Evolutionary conservation across 164 flowering plant genomes (phyloP).

Genomic region (Kalanchoe fedtschenkoi): DNA sequence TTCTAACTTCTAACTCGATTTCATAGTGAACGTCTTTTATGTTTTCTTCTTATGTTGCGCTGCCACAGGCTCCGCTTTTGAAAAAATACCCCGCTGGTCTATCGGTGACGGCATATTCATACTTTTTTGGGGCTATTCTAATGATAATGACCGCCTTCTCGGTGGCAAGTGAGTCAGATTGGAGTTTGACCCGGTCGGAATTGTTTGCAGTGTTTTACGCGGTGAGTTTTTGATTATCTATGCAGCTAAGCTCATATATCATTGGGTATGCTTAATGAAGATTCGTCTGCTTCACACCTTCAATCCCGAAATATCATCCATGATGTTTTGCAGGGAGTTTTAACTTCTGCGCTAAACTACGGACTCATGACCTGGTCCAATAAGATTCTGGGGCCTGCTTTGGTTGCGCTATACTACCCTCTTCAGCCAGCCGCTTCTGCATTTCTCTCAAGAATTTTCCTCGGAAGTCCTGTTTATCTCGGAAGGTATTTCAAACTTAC

Average conservation of each 20-base stretch:
- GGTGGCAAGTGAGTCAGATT: constrained; percentile 46
- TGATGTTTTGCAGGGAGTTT: constrained; percentile 49
- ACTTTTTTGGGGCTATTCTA: constrained; percentile 68
- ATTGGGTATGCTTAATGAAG: too few relatives aligned
- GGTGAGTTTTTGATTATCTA: constrained; percentile 60
- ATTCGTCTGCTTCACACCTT: too few relatives aligned
- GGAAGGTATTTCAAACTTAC: constrained; percentile 95
- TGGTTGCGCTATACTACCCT: constrained; percentile 89
- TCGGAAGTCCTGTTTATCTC: constrained; percentile 82
- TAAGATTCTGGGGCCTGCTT: constrained; percentile 80
- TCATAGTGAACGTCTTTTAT: neutral
- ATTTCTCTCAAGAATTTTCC: constrained; percentile 72
- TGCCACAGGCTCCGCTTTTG: constrained; percentile 71
- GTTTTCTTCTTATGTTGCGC: neutral
- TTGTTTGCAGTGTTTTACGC: constrained; percentile 74
- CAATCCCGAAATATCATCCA: too few relatives aligned
- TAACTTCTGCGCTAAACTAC: constrained; percentile 88
- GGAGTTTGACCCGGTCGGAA: constrained; percentile 73
- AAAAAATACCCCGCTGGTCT: constrained; percentile 74
- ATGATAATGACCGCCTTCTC: constrained; percentile 64
- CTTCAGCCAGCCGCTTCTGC: constrained; percentile 95
- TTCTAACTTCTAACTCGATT: neutral
- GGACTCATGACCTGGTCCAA: constrained; percentile 90
- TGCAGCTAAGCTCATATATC: neutral
- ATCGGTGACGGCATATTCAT: constrained; percentile 89